A percentile compares a stretch with the other conserved stretches of the same genome.
Evolutionary conservation across 495 filamentous ascomycete species (phyloP).

Genomic region (Astrocystis sublimbata): DNA sequence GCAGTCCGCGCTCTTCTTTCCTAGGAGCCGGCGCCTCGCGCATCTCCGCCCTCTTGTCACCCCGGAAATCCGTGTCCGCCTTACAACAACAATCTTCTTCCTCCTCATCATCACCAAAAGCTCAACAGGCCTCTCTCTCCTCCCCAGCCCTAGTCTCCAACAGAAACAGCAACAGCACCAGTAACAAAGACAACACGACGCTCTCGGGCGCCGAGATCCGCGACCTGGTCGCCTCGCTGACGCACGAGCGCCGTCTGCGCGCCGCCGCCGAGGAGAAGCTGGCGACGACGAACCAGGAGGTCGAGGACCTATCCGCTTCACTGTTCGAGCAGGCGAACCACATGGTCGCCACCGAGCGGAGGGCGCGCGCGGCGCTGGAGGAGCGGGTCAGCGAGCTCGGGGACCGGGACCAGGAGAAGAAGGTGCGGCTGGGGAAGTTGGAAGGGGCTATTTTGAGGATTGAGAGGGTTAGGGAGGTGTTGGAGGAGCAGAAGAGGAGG

Average conservation of each 20-base stretch:
- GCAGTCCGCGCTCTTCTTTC: slow-evolving; percentile 41
- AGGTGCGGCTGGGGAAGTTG: slow-evolving; percentile 66
- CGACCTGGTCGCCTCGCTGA: slow-evolving; percentile 69
- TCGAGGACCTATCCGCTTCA: slow-evolving; percentile 84
- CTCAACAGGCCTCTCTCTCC: slow-evolving; percentile 3
- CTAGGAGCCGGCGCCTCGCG: slow-evolving; percentile 47
- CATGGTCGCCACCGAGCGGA: slow-evolving; percentile 91
- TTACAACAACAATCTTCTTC: background rate
- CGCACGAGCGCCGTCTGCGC: slow-evolving; percentile 69
- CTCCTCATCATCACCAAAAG: slow-evolving; percentile 23
- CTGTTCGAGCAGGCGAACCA: slow-evolving; percentile 95
- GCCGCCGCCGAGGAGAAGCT: slow-evolving; percentile 73
- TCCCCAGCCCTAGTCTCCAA: slow-evolving; percentile 29
- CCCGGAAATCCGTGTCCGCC: slow-evolving; percentile 51
- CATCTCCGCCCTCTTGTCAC: slow-evolving; percentile 67
- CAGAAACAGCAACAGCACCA: slow-evolving; percentile 18
- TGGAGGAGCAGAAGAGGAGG: slow-evolving; percentile 40
- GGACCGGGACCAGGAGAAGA: slow-evolving; percentile 69
- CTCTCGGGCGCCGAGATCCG: background rate
- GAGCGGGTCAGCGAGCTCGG: slow-evolving; percentile 71
- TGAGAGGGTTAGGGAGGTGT: slow-evolving; percentile 65
- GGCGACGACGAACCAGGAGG: slow-evolving; percentile 68
- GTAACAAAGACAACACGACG: background rate
- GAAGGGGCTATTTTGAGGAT: slow-evolving; percentile 81
- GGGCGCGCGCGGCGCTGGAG: slow-evolving; percentile 76